These are phyloP conservation scores for Noccaea caerulescens DNA, from an alignment of 345 rosid genomes.

Conservation along the genomic window DNA sequence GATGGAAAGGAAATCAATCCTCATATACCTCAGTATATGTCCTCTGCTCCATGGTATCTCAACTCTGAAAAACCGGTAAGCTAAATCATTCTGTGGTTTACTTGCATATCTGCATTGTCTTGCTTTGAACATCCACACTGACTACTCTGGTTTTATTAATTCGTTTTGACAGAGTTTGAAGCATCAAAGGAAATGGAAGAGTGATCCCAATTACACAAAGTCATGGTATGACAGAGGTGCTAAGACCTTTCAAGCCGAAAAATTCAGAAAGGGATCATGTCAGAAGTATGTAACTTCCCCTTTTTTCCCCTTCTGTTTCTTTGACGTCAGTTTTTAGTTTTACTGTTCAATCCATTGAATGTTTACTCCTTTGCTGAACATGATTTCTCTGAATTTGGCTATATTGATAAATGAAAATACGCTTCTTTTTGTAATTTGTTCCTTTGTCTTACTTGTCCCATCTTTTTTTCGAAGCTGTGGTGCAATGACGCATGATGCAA, in stretches of 20 bases:
- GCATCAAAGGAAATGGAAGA: conserved; percentile 89
- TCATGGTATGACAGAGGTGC: conserved; percentile 83
- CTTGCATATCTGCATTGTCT: background rate
- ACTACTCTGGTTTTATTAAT: background rate
- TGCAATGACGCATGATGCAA: conserved; percentile 79
- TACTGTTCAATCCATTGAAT: background rate
- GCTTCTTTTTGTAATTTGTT: background rate
- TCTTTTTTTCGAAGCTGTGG: conserved; percentile 61
- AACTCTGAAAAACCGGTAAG: conserved; percentile 67
- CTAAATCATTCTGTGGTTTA: background rate
- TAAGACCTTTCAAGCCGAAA: conserved; percentile 67
- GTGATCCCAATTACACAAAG: conserved; percentile 77
- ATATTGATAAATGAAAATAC: background rate
- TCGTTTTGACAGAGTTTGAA: conserved; percentile 56
- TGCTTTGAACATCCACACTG: background rate
- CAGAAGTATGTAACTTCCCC: conserved; percentile 52
- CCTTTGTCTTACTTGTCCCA: background rate
- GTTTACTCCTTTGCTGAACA: background rate
- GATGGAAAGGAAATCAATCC: conserved; percentile 83
- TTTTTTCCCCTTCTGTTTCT: background rate
- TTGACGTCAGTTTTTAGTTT: background rate
- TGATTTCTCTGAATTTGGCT: background rate
- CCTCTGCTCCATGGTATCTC: conserved; percentile 80
- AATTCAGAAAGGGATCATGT: conserved; percentile 78
- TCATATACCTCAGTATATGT: conserved; percentile 79